Conservation (phyloP, 768 basidiomycete genomes). For the Rhodotorula sphaerocarpa region DNA sequence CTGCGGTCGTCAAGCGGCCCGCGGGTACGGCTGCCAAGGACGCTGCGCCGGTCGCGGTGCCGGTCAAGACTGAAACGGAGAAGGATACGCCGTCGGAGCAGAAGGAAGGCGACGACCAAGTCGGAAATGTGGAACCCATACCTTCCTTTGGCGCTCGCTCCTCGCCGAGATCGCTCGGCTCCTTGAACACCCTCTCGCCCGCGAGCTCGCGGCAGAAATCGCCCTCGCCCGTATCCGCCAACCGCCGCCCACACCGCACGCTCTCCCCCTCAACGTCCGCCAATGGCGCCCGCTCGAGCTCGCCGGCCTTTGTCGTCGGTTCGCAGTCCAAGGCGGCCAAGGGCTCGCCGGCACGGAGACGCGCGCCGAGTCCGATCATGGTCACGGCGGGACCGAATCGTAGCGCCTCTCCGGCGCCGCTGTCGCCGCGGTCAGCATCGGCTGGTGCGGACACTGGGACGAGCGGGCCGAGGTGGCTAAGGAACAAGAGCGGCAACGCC, state of each 20-base stretch:
- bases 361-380: not conserved
- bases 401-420: no score
- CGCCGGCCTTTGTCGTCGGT: constrained; percentile 1
- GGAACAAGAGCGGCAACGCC: not conserved
- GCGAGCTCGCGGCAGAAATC: not conserved
- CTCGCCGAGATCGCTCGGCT: not conserved
- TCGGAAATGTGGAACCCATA: no score
- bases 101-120: not conserved
- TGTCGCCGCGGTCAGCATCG: not conserved
- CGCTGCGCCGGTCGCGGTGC: not conserved
- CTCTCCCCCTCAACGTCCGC: no score
- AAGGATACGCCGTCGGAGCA: not conserved
- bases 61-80: not conserved
- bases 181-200: no score
- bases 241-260: no score
- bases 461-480: constrained; percentile 2
- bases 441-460: no score
- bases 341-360: not conserved
- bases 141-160: no score
- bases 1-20: constrained; percentile 5
- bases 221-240: not conserved
- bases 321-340: not conserved
- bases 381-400: no score
- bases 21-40: not conserved
- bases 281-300: not conserved